Conservation (phyloP, 2,329 filamentous ascomycete genomes). For the Amylocarpus encephaloides region DNA sequence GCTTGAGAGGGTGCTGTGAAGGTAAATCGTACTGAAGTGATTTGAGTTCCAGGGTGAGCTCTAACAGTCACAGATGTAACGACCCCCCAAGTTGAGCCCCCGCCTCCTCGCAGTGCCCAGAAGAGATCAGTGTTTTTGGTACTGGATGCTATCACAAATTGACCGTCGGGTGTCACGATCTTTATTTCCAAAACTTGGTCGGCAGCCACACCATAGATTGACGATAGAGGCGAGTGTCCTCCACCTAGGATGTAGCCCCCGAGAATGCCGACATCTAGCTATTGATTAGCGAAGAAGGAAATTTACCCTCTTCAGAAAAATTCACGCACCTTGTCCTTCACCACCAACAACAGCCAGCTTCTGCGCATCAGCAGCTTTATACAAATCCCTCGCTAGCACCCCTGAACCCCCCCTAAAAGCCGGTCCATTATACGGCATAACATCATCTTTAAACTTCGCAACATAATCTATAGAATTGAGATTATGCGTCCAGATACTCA, state of each 20-base stretch:
- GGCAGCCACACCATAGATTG: slow-evolving; percentile 49
- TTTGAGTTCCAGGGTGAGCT: slow-evolving; percentile 37
- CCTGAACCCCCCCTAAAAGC: slow-evolving; percentile 48
- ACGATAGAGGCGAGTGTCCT: slow-evolving; percentile 50
- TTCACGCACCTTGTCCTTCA: slow-evolving; percentile 32
- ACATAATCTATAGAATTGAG: slow-evolving; percentile 35
- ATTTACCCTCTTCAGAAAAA: neutral
- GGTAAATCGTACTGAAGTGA: neutral
- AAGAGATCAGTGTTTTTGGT: slow-evolving; percentile 51
- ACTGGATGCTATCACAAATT: slow-evolving; percentile 44
- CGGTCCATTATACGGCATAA: slow-evolving; percentile 42
- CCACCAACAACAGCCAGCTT: slow-evolving; percentile 47
- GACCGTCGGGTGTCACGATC: slow-evolving; percentile 46
- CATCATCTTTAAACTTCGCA: slow-evolving; percentile 35
- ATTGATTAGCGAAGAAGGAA: neutral
- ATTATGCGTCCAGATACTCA: slow-evolving; percentile 48
- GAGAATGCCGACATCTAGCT: slow-evolving; percentile 5
- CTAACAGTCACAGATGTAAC: slow-evolving; percentile 51
- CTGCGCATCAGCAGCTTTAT: slow-evolving; percentile 36
- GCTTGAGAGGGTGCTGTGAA: neutral
- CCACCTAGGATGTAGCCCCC: slow-evolving; percentile 54
- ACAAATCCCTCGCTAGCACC: slow-evolving; percentile 41
- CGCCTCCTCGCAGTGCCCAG: slow-evolving; percentile 56
- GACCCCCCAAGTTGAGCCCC: slow-evolving; percentile 54
- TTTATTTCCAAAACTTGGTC: slow-evolving; percentile 55